These are phyloP conservation scores for Paratrypanosoma confusum DNA, from an alignment of 208 protist species.

Conservation along the genomic window DNA sequence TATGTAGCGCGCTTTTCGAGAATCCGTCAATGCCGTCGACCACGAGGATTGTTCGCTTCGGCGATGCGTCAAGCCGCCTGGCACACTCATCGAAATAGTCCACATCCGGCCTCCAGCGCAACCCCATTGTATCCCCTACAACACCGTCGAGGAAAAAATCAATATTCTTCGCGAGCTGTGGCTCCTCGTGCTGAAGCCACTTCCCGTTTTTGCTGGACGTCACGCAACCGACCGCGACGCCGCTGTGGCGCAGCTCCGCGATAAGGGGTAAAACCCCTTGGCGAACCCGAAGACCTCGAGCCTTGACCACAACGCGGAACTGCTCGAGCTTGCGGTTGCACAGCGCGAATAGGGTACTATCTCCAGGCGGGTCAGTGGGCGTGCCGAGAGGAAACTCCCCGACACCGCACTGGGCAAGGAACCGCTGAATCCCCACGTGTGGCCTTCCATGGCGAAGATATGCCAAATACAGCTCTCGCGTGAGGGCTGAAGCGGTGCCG, in stretches of 20 bases:
- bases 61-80: conserved; percentile 43
- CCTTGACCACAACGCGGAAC: conserved; percentile 46
- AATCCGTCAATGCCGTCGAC: conserved; percentile 72
- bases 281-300: conserved; percentile 33
- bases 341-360: conserved; percentile 49
- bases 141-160: conserved; percentile 69
- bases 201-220: conserved; percentile 71
- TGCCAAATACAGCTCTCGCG: conserved; percentile 68
- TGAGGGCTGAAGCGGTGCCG: conserved; percentile 30
- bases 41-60: conserved; percentile 58
- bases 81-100: conserved; percentile 77
- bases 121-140: conserved; percentile 33
- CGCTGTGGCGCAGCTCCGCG: conserved; percentile 48
- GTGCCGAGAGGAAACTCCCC: conserved; percentile 27
- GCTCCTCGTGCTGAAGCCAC: conserved; percentile 55
- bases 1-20: conserved; percentile 56
- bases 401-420: conserved; percentile 53
- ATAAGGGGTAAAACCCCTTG: conserved; percentile 56
- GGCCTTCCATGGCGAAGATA: conserved; percentile 69
- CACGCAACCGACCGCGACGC: conserved; percentile 74
- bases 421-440: conserved; percentile 41
- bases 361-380: conserved; percentile 27
- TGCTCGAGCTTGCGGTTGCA: conserved; percentile 49
- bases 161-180: conserved; percentile 42
- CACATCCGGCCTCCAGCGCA: conserved; percentile 73